Conservation (phyloP, 352 stramenopile species). For the Aphanomyces cochlioides region DNA sequence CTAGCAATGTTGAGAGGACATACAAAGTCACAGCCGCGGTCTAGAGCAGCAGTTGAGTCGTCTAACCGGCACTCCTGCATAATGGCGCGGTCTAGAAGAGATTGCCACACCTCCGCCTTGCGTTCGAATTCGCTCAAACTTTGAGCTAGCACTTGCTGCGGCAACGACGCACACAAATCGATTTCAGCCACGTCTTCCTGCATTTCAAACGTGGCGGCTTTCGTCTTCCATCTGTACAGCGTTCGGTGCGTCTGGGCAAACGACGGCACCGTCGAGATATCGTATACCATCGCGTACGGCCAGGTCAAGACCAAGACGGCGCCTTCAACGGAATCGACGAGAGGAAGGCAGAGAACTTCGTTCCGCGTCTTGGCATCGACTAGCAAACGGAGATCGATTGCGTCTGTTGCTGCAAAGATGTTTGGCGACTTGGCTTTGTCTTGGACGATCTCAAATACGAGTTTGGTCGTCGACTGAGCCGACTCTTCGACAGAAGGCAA, state of each 20-base stretch:
- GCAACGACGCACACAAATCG: neutral
- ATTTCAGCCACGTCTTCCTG: neutral
- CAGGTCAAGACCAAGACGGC: neutral
- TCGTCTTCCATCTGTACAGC: neutral
- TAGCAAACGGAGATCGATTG: neutral
- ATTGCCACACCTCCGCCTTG: neutral
- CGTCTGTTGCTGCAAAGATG: neutral
- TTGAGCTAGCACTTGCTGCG: neutral
- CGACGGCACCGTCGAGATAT: neutral
- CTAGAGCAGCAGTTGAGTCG: neutral
- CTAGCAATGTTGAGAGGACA: neutral
- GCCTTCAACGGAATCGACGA: neutral
- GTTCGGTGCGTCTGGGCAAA: neutral
- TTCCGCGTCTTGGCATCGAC: neutral
- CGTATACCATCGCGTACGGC: neutral
- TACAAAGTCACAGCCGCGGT: conserved; percentile 3
- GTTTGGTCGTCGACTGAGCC: neutral
- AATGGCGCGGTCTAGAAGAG: neutral
- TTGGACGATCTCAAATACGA: neutral
- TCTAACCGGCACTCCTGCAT: conserved; percentile 1
- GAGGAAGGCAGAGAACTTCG: neutral
- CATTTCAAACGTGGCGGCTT: neutral
- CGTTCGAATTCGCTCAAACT: neutral
- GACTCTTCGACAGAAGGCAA: neutral
- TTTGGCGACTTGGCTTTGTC: neutral